Evolutionary conservation across 2,329 filamentous ascomycete species (phyloP), one percentile per base, ranked within the genome.

Genomic region (Fusarium robinianum): DNA sequence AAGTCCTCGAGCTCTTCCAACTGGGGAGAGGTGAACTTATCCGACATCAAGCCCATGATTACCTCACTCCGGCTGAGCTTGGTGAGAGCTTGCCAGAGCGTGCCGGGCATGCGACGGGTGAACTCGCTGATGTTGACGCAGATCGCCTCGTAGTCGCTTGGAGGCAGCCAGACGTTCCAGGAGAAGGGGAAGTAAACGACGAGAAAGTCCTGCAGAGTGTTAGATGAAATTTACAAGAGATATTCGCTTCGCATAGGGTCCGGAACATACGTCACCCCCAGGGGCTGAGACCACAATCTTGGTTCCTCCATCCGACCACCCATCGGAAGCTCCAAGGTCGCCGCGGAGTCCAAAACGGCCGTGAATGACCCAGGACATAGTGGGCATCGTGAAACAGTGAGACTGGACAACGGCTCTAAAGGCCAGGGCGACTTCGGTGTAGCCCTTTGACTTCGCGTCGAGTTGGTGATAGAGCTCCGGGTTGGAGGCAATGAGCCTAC

Each of bases 241-340:
- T 25, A 6, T n/a, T n/a, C n/a, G n/a, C n/a, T n/a, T n/a, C n/a
- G n/a, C n/a, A n/a, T n/a, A n/a, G n/a, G n/a, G n/a, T n/a, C n/a
- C n/a, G 9, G 8, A 34, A 25, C 29, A 26, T 40, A 53, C 41
- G n/a, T 41, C 15, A 17, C 23, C 25, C 14, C 32, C 41, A 4
- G 36, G 46, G 8, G 21, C 43, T 23, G 15, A 16, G 23, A 51
- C 24, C 18, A 17, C 12, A 12, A 49, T 8, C 8, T 29, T 19
- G 14, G n/a, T n/a, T n/a, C n/a, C n/a, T n/a, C n/a, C n/a, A n/a
- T n/a, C n/a, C n/a, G n/a, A n/a, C n/a, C n/a, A n/a, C n/a, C n/a
- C n/a, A n/a, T n/a, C n/a, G n/a, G n/a, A n/a, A n/a, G n/a, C n/a
- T n/a, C n/a, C n/a, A n/a, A n/a, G n/a, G n/a, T n/a, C n/a, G n/a